phyloP scores from a whole-genome alignment of 2,329 filamentous ascomycete species.

The Botrytis paeoniae region DNA sequence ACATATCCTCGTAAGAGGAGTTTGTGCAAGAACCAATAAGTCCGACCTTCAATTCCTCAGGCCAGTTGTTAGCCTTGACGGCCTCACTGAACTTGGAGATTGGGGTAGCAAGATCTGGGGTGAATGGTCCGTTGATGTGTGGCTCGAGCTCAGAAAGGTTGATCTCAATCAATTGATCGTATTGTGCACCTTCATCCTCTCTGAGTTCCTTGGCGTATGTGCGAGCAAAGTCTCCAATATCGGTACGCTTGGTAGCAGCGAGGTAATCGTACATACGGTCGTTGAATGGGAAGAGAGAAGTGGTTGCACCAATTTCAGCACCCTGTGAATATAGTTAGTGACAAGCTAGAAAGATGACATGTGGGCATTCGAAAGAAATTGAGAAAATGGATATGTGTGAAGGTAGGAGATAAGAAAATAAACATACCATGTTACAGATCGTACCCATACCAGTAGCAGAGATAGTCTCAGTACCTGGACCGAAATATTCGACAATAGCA shows the following conservation, averaged over 20 bases:
- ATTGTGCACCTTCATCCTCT: slow-evolving; percentile 86
- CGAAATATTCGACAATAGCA: slow-evolving; percentile 77
- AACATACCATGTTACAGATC: slow-evolving; percentile 61
- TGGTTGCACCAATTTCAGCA: slow-evolving; percentile 79
- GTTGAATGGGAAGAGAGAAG: slow-evolving; percentile 96
- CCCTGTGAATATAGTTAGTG: slow-evolving; percentile 26
- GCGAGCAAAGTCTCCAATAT: slow-evolving; percentile 88
- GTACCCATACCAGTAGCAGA: slow-evolving; percentile 86
- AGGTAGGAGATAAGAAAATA: not conserved
- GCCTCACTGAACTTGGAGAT: slow-evolving; percentile 97
- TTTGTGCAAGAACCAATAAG: slow-evolving; percentile 99
- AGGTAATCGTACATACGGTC: slow-evolving; percentile 98
- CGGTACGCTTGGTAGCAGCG: slow-evolving; percentile 79
- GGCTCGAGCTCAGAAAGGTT: slow-evolving; percentile 94
- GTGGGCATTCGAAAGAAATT: not conserved
- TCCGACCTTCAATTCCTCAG: slow-evolving; percentile 92
- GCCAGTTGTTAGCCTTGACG: slow-evolving; percentile 93
- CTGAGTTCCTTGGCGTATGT: slow-evolving; percentile 80
- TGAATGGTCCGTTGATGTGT: slow-evolving; percentile 98
- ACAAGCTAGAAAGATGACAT: not conserved
- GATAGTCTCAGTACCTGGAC: slow-evolving; percentile 70
- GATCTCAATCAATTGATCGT: slow-evolving; percentile 94
- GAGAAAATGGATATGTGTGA: not conserved
- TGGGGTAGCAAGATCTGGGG: slow-evolving; percentile 93
- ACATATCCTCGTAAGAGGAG: slow-evolving; percentile 84